Percentiles rank a stretch among this genome's conserved stretches.
Evolutionary conservation across 805 yeast genomes (phyloP).

Genomic region (Yamadazyma phyllophila): DNA sequence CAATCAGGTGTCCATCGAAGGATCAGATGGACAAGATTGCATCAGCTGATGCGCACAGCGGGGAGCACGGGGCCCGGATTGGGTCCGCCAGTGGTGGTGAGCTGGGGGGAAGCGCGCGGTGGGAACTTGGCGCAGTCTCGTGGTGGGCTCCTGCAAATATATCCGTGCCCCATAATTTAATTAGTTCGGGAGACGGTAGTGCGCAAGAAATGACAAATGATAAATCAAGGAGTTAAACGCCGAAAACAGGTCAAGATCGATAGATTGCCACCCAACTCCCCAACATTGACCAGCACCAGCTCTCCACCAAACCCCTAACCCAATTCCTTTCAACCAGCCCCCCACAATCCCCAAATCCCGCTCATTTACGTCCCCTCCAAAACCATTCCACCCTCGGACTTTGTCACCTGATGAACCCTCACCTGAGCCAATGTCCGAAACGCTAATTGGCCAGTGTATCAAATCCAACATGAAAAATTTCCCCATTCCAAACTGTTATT

Average conservation of each 20-base stretch:
- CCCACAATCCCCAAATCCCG: neutral
- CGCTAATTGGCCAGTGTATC: neutral
- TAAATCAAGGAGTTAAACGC: too few relatives aligned
- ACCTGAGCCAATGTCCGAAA: slow-evolving; percentile 4
- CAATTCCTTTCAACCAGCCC: neutral
- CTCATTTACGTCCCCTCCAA: too few relatives aligned
- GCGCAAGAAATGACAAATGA: too few relatives aligned
- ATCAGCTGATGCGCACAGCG: neutral
- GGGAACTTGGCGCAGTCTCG: too few relatives aligned
- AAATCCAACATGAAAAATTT: neutral
- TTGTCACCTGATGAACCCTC: slow-evolving; percentile 4
- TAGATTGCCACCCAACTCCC: too few relatives aligned
- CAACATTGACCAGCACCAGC: neutral
- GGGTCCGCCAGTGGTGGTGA: neutral
- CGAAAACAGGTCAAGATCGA: too few relatives aligned
- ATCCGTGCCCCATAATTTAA: too few relatives aligned
- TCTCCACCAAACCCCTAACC: neutral
- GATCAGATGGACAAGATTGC: neutral
- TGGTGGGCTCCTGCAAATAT: too few relatives aligned
- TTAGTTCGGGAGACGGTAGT: too few relatives aligned
- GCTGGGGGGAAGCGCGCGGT: too few relatives aligned
- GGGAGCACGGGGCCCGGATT: neutral
- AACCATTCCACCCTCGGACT: neutral
- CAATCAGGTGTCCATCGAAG: neutral
- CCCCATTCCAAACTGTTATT: neutral